phyloP scores from a whole-genome alignment of 106 monocot genomes.

The Dendrobium nobile region DNA sequence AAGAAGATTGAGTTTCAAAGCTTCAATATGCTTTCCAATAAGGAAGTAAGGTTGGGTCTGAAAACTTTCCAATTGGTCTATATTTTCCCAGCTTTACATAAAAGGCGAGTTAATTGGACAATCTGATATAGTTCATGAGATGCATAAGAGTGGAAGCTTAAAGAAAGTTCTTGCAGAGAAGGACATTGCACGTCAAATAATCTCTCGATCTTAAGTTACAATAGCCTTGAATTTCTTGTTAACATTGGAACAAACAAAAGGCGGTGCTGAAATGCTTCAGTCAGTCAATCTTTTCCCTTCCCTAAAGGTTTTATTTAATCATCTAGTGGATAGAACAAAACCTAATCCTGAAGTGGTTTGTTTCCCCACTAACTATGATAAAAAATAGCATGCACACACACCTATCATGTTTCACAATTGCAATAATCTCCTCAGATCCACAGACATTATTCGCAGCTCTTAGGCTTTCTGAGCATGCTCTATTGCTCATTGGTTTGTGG shows the following conservation, averaged over 20 bases:
- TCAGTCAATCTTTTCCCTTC: constrained; percentile 7
- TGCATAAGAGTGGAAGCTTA: too few relatives aligned
- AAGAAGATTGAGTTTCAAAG: too few relatives aligned
- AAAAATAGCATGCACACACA: constrained; percentile 23
- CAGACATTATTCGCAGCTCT: constrained; percentile 47
- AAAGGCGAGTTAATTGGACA: too few relatives aligned
- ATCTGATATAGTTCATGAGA: too few relatives aligned
- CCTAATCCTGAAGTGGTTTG: constrained; percentile 7
- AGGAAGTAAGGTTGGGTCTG: too few relatives aligned
- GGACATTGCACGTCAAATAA: too few relatives aligned
- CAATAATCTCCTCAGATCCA: constrained; percentile 49
- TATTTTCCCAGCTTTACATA: constrained; percentile 13
- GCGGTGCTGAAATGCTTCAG: too few relatives aligned
- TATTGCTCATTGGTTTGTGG: constrained; percentile 60
- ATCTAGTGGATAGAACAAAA: constrained; percentile 15
- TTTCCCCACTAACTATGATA: neutral
- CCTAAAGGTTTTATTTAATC: constrained; percentile 45
- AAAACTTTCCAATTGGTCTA: constrained; percentile 7
- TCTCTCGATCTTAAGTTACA: too few relatives aligned
- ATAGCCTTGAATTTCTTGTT: too few relatives aligned
- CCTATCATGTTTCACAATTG: constrained; percentile 46
- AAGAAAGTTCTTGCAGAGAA: too few relatives aligned
- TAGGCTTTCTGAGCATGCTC: constrained; percentile 40
- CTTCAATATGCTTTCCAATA: too few relatives aligned
- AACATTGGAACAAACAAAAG: too few relatives aligned